Conservation (phyloP, 768 basidiomycete genomes). For the Hydnomerulius pinastri region DNA sequence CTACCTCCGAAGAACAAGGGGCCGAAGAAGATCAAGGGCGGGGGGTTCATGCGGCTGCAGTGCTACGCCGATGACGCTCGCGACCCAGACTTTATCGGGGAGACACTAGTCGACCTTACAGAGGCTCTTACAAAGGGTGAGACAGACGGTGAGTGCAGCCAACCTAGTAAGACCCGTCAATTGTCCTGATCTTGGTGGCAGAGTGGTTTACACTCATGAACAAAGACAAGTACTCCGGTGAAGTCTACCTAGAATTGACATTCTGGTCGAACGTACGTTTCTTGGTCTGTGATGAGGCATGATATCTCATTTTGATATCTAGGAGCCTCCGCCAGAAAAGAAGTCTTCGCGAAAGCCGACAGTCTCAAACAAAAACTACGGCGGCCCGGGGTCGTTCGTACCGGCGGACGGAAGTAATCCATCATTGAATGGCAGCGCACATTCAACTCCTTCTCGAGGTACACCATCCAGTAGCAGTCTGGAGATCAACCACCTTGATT, state of each 20-base stretch:
- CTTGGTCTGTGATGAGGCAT: not conserved
- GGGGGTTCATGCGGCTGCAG: conserved; percentile 72
- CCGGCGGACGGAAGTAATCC: conserved; percentile 44
- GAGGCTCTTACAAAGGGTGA: conserved; percentile 94
- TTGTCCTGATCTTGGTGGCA: conserved; percentile 35
- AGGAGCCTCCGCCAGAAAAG: conserved; percentile 83
- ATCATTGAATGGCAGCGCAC: conserved; percentile 25
- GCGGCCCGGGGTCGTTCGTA: conserved; percentile 76
- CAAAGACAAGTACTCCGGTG: conserved; percentile 93
- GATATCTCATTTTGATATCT: conserved; percentile 7
- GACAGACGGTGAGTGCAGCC: conserved; percentile 76
- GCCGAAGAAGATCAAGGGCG: conserved; percentile 61
- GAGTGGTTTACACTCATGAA: conserved; percentile 93
- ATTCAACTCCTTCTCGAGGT: conserved; percentile 9
- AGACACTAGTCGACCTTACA: conserved; percentile 82
- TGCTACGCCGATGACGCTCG: conserved; percentile 95
- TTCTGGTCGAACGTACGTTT: conserved; percentile 89
- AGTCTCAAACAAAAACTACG: conserved; percentile 63
- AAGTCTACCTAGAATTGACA: conserved; percentile 94
- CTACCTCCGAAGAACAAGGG: conserved; percentile 66
- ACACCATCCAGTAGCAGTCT: conserved; percentile 30
- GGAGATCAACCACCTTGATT: conserved; percentile 45
- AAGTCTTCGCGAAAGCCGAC: conserved; percentile 52
- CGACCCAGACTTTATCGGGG: conserved; percentile 96
- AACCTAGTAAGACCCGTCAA: not conserved